Conservation (phyloP, 2,329 filamentous ascomycete genomes). For the Teratosphaeria epicoccoides region DNA sequence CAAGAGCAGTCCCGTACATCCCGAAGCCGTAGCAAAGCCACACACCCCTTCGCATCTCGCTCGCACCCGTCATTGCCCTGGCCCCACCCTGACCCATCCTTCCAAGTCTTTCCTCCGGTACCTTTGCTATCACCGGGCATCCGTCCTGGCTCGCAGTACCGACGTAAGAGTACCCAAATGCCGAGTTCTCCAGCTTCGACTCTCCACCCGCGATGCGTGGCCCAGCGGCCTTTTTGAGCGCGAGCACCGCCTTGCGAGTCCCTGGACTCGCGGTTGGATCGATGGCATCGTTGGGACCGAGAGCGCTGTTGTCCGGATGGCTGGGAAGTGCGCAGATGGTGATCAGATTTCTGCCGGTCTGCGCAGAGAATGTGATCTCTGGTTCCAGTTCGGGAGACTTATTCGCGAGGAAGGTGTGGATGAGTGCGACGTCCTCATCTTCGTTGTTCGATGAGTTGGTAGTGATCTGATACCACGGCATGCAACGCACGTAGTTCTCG, state of each 20-base stretch:
- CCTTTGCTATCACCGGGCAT: conserved; percentile 11
- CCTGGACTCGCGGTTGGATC: not conserved
- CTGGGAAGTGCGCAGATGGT: not conserved
- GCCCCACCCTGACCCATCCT: not conserved
- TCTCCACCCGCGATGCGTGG: not conserved
- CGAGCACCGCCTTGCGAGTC: not conserved
- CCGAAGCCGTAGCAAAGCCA: conserved; percentile 18
- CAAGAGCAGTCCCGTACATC: conserved; percentile 13
- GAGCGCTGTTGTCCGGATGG: not conserved
- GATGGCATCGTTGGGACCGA: not conserved
- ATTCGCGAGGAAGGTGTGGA: conserved; percentile 1
- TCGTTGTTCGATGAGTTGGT: not conserved
- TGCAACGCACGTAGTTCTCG: conserved; percentile 5
- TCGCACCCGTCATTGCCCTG: not conserved
- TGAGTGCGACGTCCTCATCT: conserved; percentile 1
- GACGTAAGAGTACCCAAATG: not conserved
- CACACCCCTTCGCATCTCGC: conserved; percentile 2
- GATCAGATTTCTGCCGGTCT: not conserved
- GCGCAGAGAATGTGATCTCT: conserved; percentile 3
- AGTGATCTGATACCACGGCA: conserved; percentile 1
- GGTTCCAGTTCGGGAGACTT: conserved; percentile 1
- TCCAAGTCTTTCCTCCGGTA: conserved; percentile 1
- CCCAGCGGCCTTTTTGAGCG: not conserved
- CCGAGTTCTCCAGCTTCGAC: not conserved
- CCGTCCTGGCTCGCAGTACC: conserved; percentile 3